A percentile compares a stretch with the other conserved stretches of the same genome.
phyloP scores from a whole-genome alignment of 768 basidiomycete genomes.

The Podaxis sp. region DNA sequence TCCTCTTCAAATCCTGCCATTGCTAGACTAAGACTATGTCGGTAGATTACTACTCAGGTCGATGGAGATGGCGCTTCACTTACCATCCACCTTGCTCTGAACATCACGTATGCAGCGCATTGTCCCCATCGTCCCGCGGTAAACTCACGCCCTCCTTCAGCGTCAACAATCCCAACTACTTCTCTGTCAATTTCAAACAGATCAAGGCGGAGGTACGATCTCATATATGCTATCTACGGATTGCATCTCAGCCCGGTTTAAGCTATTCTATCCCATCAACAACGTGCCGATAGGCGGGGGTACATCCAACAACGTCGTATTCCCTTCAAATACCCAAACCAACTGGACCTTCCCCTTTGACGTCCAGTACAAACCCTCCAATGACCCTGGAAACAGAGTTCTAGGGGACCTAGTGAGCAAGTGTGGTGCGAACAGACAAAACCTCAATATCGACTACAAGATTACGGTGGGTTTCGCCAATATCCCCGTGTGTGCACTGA shows the following conservation, averaged over 20 bases:
- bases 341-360: slow-evolving; percentile 77
- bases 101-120: slow-evolving; percentile 6
- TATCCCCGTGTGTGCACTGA: neutral
- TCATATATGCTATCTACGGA: neutral
- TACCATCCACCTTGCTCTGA: slow-evolving; percentile 5
- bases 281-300: slow-evolving; percentile 70
- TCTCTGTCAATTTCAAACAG: slow-evolving; percentile 61
- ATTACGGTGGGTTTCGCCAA: slow-evolving; percentile 49
- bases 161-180: slow-evolving; percentile 81
- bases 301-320: slow-evolving; percentile 39
- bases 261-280: slow-evolving; percentile 79
- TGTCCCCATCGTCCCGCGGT: slow-evolving; percentile 6
- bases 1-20: neutral
- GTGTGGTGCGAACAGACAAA: slow-evolving; percentile 51
- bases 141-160: slow-evolving; percentile 31
- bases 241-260: neutral
- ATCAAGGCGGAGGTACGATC: slow-evolving; percentile 57
- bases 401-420: slow-evolving; percentile 61
- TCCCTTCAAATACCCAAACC: slow-evolving; percentile 52
- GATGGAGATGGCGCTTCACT: neutral
- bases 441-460: slow-evolving; percentile 63
- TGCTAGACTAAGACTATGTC: neutral
- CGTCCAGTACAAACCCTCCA: slow-evolving; percentile 54
- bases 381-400: slow-evolving; percentile 52
- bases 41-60: neutral